phyloP scores from a whole-genome alignment of 108 stramenopile genomes.

The Nannochloropsis salina region DNA sequence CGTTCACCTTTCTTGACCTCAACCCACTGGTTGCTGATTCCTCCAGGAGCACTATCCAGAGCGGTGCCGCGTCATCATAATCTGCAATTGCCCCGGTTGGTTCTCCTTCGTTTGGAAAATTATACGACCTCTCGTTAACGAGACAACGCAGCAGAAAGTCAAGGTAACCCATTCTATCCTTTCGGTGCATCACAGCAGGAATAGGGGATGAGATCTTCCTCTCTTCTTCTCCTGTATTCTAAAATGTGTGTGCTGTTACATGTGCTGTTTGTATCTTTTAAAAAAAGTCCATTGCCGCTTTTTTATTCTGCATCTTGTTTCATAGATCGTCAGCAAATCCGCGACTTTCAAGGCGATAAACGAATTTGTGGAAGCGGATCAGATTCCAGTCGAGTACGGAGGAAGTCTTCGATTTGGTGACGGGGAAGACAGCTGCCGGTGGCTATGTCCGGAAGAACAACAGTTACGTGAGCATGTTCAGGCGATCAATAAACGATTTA shows the following conservation, averaged over 20 bases:
- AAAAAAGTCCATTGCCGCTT: background rate
- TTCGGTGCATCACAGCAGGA: no score
- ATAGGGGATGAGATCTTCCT: no score
- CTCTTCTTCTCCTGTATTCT: background rate
- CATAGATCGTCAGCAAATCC: background rate
- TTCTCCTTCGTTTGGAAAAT: conserved; percentile 39
- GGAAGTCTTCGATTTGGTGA: background rate
- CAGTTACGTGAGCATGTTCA: background rate
- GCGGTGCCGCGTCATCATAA: conserved; percentile 20
- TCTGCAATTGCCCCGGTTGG: conserved; percentile 42
- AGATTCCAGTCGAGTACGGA: conserved; percentile 39
- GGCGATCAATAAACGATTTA: background rate
- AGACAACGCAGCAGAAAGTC: conserved; percentile 50
- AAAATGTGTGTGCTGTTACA: no score
- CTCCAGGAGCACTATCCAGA: conserved; percentile 34
- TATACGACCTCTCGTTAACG: conserved; percentile 41
- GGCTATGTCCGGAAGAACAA: background rate
- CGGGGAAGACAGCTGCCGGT: conserved; percentile 29
- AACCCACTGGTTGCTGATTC: no score
- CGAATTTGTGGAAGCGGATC: conserved; percentile 30
- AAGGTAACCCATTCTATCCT: conserved; percentile 18
- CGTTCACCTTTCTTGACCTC: no score
- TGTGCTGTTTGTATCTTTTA: no score
- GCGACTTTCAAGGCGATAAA: background rate
- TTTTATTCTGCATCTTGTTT: background rate